These are phyloP conservation scores for Penicillium waksmanii DNA, from an alignment of 495 filamentous ascomycete genomes.

Conservation along the genomic window DNA sequence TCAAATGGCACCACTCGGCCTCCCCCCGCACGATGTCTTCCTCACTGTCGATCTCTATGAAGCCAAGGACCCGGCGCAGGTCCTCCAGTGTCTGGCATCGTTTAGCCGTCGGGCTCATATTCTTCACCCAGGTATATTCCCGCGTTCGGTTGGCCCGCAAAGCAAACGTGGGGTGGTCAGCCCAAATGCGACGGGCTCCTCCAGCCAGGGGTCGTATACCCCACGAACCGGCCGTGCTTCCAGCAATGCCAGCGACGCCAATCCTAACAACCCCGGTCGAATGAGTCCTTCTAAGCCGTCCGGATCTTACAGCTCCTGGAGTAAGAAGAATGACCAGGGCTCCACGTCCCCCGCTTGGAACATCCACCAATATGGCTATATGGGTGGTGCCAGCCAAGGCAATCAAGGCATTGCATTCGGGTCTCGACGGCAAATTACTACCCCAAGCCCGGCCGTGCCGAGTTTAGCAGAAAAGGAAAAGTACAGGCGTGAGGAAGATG, in stretches of 20 bases:
- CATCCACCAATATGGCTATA: constrained; percentile 97
- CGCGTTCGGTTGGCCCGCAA: constrained; percentile 68
- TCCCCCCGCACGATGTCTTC: constrained; percentile 94
- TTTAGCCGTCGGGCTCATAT: constrained; percentile 86
- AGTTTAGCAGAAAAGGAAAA: constrained; percentile 70
- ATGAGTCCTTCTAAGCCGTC: constrained; percentile 64
- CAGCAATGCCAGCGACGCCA: constrained; percentile 71
- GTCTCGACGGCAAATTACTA: constrained; percentile 89
- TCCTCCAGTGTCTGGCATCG: constrained; percentile 87
- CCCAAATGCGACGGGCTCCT: constrained; percentile 70
- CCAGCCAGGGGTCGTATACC: constrained; percentile 39
- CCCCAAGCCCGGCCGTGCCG: constrained; percentile 74
- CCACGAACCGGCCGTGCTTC: constrained; percentile 55
- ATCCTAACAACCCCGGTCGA: constrained; percentile 57
- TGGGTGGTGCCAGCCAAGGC: constrained; percentile 96
- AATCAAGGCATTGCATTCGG: constrained; percentile 95
- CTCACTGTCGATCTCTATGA: constrained; percentile 98
- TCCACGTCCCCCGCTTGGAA: constrained; percentile 93
- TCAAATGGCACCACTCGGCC: constrained; percentile 77
- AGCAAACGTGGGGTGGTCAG: constrained; percentile 63
- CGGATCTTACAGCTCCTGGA: constrained; percentile 81
- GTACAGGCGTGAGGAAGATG: constrained; percentile 62
- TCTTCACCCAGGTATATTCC: constrained; percentile 74
- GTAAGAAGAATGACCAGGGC: constrained; percentile 78
- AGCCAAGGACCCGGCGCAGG: constrained; percentile 94